Evolutionary conservation across 345 rosid genomes (phyloP).

Genomic region (Camelina hispida): DNA sequence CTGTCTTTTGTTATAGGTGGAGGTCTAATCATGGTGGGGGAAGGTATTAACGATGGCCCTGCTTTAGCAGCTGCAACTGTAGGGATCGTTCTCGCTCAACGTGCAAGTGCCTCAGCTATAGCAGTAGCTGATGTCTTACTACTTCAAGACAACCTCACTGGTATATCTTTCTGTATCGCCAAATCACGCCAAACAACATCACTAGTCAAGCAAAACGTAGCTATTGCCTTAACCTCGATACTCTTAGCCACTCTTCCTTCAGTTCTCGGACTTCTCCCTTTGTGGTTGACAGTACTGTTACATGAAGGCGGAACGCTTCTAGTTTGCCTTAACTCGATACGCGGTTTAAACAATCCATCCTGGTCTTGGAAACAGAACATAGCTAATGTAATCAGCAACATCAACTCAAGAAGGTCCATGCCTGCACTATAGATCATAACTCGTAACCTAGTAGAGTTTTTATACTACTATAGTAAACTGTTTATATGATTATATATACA

Average conservation of each 20-base stretch:
- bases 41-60: constrained; percentile 96
- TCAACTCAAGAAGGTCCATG: constrained; percentile 9
- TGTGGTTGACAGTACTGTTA: constrained; percentile 85
- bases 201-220: constrained; percentile 83
- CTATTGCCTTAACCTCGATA: constrained; percentile 69
- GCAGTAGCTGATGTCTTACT: constrained; percentile 83
- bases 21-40: constrained; percentile 88
- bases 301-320: constrained; percentile 94
- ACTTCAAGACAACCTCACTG: constrained; percentile 69
- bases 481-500: too few species aligned
- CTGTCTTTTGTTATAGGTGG: constrained; percentile 57
- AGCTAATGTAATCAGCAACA: constrained; percentile 43
- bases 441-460: too few species aligned
- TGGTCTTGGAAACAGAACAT: constrained; percentile 74
- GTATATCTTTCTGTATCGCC: constrained; percentile 82
- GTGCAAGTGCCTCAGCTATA: constrained; percentile 88
- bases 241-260: constrained; percentile 79
- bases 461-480: neutral
- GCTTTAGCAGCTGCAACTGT: constrained; percentile 93
- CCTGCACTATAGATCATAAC: constrained; percentile 3
- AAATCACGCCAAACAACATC: constrained; percentile 81
- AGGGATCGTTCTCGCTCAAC: constrained; percentile 89
- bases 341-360: constrained; percentile 70
- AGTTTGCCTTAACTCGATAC: constrained; percentile 80
- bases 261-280: constrained; percentile 76